A percentile compares a stretch with the other conserved stretches of the same genome.
phyloP scores from a whole-genome alignment of 1,284 basidiomycete genomes.

The Neolentinus lepideus region DNA sequence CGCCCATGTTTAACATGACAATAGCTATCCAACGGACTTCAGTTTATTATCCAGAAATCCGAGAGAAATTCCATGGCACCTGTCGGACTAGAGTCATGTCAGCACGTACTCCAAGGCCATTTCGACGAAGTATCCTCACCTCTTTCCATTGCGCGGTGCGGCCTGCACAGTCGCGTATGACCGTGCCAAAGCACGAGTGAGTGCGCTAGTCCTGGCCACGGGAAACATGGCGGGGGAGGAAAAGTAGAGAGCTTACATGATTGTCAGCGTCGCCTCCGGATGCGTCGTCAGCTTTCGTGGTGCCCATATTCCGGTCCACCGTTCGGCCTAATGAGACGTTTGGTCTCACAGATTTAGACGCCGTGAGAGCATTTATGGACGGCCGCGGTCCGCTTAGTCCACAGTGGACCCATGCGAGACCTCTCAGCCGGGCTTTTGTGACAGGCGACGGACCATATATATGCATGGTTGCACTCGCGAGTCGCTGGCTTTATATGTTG shows the following conservation, averaged over 20 bases:
- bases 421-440: too few relatives aligned
- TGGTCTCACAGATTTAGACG: too few relatives aligned
- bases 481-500: too few relatives aligned
- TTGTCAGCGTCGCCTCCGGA: neutral
- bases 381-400: too few relatives aligned
- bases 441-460: too few relatives aligned
- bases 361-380: too few relatives aligned
- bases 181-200: slow-evolving; percentile 17
- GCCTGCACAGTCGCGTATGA: slow-evolving; percentile 29
- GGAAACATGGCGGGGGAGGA: slow-evolving; percentile 3
- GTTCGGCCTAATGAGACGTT: too few relatives aligned
- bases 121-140: slow-evolving; percentile 17
- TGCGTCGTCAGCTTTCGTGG: neutral
- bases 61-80: slow-evolving; percentile 28
- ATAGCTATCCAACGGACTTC: slow-evolving; percentile 46
- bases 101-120: neutral
- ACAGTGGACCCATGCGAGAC: too few relatives aligned
- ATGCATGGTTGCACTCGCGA: too few relatives aligned
- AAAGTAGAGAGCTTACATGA: neutral
- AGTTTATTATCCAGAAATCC: neutral
- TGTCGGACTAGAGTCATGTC: slow-evolving; percentile 42
- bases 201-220: slow-evolving; percentile 6
- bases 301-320: neutral
- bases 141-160: slow-evolving; percentile 26
- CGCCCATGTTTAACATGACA: slow-evolving; percentile 99